Evolutionary conservation across 164 flowering plant genomes (phyloP).

Genomic region (Santalum album): DNA sequence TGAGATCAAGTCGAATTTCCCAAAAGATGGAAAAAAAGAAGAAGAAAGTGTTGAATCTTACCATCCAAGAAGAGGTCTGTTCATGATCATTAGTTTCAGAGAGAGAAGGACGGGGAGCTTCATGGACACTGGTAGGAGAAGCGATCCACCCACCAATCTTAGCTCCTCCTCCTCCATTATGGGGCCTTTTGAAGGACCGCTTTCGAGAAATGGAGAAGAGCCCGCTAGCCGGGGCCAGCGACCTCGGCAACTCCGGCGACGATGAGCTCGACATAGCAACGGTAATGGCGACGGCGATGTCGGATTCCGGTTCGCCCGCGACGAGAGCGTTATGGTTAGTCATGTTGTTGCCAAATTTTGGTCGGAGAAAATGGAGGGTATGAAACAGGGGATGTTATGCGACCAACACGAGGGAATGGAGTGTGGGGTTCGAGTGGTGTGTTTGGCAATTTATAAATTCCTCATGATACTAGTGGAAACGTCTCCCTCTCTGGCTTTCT

Average conservation of each 20-base stretch:
- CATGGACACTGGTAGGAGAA: slow-evolving; percentile 60
- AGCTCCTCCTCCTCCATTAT: slow-evolving; percentile 18
- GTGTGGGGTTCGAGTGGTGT: too few species aligned
- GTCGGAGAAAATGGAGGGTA: too few species aligned
- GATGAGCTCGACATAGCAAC: slow-evolving; percentile 17
- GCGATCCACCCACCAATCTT: slow-evolving; percentile 51
- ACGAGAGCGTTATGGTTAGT: slow-evolving; percentile 41
- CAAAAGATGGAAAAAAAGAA: too few species aligned
- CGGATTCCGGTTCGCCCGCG: slow-evolving; percentile 21
- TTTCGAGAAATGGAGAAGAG: slow-evolving; percentile 23
- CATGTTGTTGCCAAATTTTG: too few species aligned
- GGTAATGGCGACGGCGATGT: slow-evolving; percentile 9
- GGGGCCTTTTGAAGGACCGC: slow-evolving; percentile 24
- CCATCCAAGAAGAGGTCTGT: slow-evolving; percentile 48
- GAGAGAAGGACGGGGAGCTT: slow-evolving; percentile 18
- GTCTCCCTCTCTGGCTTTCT: too few species aligned
- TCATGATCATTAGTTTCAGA: slow-evolving; percentile 10
- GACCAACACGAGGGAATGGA: too few species aligned
- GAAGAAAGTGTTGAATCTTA: too few species aligned
- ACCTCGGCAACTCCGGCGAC: slow-evolving; percentile 17
- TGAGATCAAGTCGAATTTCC: too few species aligned
- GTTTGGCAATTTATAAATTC: too few species aligned
- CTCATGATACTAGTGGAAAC: too few species aligned
- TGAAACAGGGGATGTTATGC: too few species aligned
- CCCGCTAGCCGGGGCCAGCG: slow-evolving; percentile 12